A percentile compares a stretch with the other conserved stretches of the same genome.
These are phyloP conservation scores for Dryas integrifolia DNA, from an alignment of 331 rosid species.

Conservation along the genomic window DNA sequence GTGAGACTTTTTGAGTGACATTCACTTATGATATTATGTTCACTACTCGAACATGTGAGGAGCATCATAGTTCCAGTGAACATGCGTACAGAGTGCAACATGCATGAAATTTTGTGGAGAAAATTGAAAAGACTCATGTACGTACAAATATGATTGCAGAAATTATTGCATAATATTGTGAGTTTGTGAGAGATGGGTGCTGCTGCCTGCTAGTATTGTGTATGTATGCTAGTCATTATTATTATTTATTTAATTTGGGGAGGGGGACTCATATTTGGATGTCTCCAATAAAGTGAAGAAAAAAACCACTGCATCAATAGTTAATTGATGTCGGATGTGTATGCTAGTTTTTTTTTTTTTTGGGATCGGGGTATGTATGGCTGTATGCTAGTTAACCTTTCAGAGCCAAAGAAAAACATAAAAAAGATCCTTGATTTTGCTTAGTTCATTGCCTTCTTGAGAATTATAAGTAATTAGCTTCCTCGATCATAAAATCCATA, in stretches of 20 bases:
- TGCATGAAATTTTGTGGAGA: slow-evolving; percentile 7
- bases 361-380: background rate
- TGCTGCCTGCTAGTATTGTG: background rate
- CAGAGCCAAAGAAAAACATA: background rate
- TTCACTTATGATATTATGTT: background rate
- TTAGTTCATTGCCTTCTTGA: background rate
- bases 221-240: background rate
- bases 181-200: background rate
- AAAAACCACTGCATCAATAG: too few species aligned
- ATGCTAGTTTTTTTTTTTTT: background rate
- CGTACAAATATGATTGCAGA: slow-evolving; percentile 4
- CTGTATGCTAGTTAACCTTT: background rate
- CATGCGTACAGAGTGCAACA: slow-evolving; percentile 40
- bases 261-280: too few species aligned
- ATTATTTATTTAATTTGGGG: too few species aligned
- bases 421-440: background rate
- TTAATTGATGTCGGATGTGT: too few species aligned
- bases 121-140: background rate
- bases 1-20: background rate
- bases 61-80: slow-evolving; percentile 53
- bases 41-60: slow-evolving; percentile 52
- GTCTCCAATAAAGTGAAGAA: too few species aligned
- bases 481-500: background rate
- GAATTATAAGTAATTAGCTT: background rate
- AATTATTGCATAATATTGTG: background rate